Evolutionary conservation across 2,329 filamentous ascomycete genomes (phyloP), one percentile per base, ranked within the genome.

Genomic region (Monosporascus sp.): DNA sequence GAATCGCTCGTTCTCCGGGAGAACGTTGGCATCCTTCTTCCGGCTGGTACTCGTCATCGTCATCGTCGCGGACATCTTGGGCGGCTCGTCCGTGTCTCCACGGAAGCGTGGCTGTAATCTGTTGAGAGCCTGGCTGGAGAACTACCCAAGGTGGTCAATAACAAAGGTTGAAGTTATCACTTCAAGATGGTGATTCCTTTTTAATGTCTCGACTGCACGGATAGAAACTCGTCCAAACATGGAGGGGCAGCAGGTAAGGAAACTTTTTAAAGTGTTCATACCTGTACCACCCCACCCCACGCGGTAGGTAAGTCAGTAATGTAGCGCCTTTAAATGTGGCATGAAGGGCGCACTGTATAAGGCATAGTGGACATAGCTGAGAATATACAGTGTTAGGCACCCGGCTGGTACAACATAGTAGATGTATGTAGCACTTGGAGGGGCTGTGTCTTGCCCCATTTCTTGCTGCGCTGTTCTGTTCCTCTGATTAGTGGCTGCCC

Each of bases 1-100:
- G 70, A 89, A 97, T 50, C 94, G 86, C 74, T 99, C 94, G 72
- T 92, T 96, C 73, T 99, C 94, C 26, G 94, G 90, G 2, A 91
- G 82, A 14, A 96, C 80, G 63, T 92, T 90, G 61, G 81, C 75
- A 64, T 83, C 71, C 65, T 80, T 87, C 72, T 90, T 94, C 63
- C 85, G 88, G 41, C 82, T 78, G 57, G 77, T 74, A 41, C 79
- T 86, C 60, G 87, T 84, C 78, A 89, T 84, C 57, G 72, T 78
- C 26, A 72, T 75, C 47, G 87, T 86, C 77, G 91, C 91, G 57
- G 68, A 73, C 51, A 73, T 76, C 49, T 68, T 70, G 41, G 27
- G n/a, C 37, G 47, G 1, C 17, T 35, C 35, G 26, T 20, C 17
- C 8, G 20, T 37, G 17, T 49, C 24, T 37, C 9, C 9, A 53